Base-by-base conservation (phyloP, 2,329 filamentous ascomycete species). In the Monosporascus sp. region DNA sequence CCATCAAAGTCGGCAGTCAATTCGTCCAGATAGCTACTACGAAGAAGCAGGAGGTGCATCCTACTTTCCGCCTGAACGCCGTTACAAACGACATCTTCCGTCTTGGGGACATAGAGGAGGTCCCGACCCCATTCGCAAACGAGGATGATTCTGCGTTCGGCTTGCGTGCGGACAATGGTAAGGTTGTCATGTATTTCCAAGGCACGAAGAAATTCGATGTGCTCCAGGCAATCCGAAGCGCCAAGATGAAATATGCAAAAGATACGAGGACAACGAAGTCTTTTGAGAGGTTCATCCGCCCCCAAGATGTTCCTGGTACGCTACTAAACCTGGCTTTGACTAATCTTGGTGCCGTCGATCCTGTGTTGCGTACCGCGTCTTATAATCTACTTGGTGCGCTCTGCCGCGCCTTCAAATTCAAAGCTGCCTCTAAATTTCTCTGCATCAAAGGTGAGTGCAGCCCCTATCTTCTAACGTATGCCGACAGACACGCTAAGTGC, bases 31-130 rank as follows among this genome's bases (percentile, higher is more conserved):
- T 88, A 37, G 86, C 85, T 3, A 88, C 85, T 5, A 78, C 79
- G 8, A 85, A 86, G 65, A 87, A 86, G 61, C 84, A 87, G 62
- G 85, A 88, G 57, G 79, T 88, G 8, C 77, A 86, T 46, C 81
- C 85, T 18, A 81, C 79, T 5, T 77, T 83, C 55, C 79, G 79
- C 14, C 73, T 88, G 24, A 81, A 78, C 63, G 82, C 84, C 8
- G 84, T 81, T 1, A 78, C 88, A 58, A 88, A 88, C 60, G 85
- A 88, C 60, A 86, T 88, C 35, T 88, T 88, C 68, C 80, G 84
- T 9, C 72, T 88, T 3, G 77, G 81, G 4, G 85, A 88, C 52
- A 78, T 88, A 15, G 85, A 88, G 54, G 85, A 88, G 69, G 81
- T 83, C 5, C 78, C 84, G 5, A 82, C 81, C 3, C 82, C 81